phyloP scores from a whole-genome alignment of 305 asterid species.

The Solanum aculeatissimum region DNA sequence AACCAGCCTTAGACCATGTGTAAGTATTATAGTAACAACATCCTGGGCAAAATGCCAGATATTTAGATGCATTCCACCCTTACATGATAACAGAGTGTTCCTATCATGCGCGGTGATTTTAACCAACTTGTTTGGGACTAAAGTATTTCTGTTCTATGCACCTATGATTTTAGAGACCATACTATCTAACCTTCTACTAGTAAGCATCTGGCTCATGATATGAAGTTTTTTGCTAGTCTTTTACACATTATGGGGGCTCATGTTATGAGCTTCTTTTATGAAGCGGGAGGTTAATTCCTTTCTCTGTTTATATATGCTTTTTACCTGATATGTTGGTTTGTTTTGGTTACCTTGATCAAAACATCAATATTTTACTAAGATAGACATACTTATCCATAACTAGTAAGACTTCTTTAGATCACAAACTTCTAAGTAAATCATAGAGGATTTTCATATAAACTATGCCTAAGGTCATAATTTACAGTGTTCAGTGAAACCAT shows the following conservation, averaged over 20 bases:
- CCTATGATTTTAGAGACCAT: not conserved
- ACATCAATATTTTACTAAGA: not conserved
- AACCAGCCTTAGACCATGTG: constrained; percentile 25
- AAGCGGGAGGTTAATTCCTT: not conserved
- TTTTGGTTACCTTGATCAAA: not conserved
- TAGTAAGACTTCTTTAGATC: not conserved
- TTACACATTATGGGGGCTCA: not conserved
- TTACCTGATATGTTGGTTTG: not conserved
- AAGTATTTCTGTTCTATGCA: not conserved
- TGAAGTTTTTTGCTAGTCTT: not conserved
- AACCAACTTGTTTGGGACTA: not conserved
- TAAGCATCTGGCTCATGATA: not conserved
- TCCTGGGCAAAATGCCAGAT: not conserved
- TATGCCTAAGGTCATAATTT: not conserved
- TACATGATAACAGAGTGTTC: not conserved
- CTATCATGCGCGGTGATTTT: not conserved
- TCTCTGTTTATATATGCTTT: not conserved
- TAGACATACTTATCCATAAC: not conserved
- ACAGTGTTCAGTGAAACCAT: not conserved
- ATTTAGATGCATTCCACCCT: not conserved
- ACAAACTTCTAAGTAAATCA: not conserved
- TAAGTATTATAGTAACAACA: constrained; percentile 13
- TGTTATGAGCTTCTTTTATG: not conserved
- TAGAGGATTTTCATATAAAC: not conserved
- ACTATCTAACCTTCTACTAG: not conserved